These are phyloP conservation scores for Penicillium sp. DNA, from an alignment of 2,329 filamentous ascomycete species.

Conservation along the genomic window DNA sequence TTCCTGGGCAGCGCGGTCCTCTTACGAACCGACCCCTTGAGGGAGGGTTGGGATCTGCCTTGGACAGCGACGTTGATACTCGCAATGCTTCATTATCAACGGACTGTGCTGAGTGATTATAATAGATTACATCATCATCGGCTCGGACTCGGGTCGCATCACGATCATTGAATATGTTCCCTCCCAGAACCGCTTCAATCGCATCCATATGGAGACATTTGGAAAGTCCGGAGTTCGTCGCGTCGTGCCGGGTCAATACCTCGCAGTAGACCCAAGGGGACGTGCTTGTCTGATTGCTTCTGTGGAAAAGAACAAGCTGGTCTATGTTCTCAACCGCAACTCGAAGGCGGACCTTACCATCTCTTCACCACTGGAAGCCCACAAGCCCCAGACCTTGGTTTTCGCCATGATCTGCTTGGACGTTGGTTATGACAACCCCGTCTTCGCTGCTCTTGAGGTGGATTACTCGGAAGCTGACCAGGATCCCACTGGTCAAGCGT, in stretches of 20 bases:
- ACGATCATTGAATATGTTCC: conserved; percentile 90
- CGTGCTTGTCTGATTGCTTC: conserved; percentile 92
- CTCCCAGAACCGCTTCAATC: conserved; percentile 79
- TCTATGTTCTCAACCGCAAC: conserved; percentile 96
- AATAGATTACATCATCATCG: conserved; percentile 91
- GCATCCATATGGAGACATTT: conserved; percentile 93
- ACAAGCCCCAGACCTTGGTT: conserved; percentile 87
- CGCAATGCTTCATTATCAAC: conserved; percentile 22
- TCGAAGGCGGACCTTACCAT: conserved; percentile 93
- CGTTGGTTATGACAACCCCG: conserved; percentile 93
- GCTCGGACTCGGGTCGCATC: conserved; percentile 92
- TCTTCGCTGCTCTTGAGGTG: conserved; percentile 91
- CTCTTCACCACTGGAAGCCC: conserved; percentile 92
- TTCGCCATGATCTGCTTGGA: conserved; percentile 85
- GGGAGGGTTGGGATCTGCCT: conserved; percentile 32
- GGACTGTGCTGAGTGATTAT: conserved; percentile 44
- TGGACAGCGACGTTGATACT: conserved; percentile 34
- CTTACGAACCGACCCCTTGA: conserved; percentile 30
- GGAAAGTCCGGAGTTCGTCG: conserved; percentile 93
- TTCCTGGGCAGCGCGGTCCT: conserved; percentile 54
- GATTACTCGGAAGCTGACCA: conserved; percentile 91
- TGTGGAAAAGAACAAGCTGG: conserved; percentile 98
- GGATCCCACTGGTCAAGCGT: conserved; percentile 80
- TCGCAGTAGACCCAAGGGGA: conserved; percentile 93
- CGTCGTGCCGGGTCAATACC: conserved; percentile 91